Conservation (phyloP, 768 basidiomycete genomes). For the Lactifluus rugatus region DNA sequence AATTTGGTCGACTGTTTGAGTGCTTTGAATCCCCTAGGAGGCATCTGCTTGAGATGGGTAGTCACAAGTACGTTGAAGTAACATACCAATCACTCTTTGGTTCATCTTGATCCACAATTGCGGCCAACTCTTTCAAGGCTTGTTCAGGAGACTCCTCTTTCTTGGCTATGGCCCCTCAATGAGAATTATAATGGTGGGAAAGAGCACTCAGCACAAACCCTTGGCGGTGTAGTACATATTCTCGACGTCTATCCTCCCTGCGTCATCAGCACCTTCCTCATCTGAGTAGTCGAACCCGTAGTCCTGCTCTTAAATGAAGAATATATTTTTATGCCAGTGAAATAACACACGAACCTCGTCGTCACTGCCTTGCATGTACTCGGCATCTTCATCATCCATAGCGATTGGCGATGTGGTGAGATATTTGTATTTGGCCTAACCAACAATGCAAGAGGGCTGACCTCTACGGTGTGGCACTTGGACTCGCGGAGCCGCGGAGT, state of each 20-base stretch:
- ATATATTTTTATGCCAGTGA: conserved; percentile 11
- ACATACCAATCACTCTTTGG: conserved; percentile 89
- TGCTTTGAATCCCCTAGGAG: conserved; percentile 90
- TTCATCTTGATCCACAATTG: conserved; percentile 84
- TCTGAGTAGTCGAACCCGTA: conserved; percentile 97
- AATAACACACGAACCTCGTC: conserved; percentile 49
- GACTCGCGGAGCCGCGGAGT: no score
- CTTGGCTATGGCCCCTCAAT: conserved; percentile 46
- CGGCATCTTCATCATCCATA: conserved; percentile 93
- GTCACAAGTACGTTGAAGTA: background rate
- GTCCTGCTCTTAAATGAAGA: conserved; percentile 41
- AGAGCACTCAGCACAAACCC: conserved; percentile 42
- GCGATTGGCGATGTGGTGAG: conserved; percentile 2
- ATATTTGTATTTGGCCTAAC: background rate
- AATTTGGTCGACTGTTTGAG: conserved; percentile 96
- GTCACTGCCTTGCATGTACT: conserved; percentile 86
- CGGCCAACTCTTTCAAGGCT: conserved; percentile 80
- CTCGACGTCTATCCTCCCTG: conserved; percentile 81
- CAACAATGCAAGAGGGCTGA: background rate
- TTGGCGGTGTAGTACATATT: conserved; percentile 99
- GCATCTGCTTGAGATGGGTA: background rate
- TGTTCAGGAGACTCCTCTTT: conserved; percentile 92
- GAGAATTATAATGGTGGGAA: background rate
- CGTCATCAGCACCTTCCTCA: conserved; percentile 71
- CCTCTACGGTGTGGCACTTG: no score